Evolutionary conservation across 2,329 filamentous ascomycete genomes (phyloP).

Genomic region (Anisogramma anomala): DNA sequence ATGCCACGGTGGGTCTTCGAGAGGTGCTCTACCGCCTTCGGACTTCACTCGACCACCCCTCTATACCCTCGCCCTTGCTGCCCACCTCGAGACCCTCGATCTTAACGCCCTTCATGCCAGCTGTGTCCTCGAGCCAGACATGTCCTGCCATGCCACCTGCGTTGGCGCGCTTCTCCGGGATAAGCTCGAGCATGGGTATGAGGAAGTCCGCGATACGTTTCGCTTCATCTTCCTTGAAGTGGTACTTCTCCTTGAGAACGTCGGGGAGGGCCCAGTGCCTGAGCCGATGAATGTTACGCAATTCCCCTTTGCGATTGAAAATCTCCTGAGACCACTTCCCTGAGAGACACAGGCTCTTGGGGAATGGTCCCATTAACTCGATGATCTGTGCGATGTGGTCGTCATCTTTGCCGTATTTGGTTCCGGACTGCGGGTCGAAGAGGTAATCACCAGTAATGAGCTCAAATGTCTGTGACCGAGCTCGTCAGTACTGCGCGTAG

Average conservation of each 20-base stretch:
- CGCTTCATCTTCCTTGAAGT: conserved; percentile 74
- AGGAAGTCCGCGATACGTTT: conserved; percentile 72
- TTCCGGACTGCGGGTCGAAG: conserved; percentile 95
- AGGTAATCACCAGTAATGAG: conserved; percentile 97
- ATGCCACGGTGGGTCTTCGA: neutral
- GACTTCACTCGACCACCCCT: conserved; percentile 83
- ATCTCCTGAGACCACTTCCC: conserved; percentile 99
- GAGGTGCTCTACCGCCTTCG: conserved; percentile 54
- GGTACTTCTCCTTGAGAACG: conserved; percentile 91
- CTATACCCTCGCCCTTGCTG: conserved; percentile 79
- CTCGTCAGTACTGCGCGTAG: conserved; percentile 75
- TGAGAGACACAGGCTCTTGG: conserved; percentile 78
- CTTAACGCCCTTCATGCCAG: conserved; percentile 73
- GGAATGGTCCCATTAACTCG: conserved; percentile 86
- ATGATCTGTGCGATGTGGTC: conserved; percentile 99
- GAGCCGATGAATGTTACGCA: conserved; percentile 92
- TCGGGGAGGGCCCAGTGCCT: conserved; percentile 93
- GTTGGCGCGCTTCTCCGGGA: conserved; percentile 82
- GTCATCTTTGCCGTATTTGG: conserved; percentile 98
- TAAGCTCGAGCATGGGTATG: conserved; percentile 78
- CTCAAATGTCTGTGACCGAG: conserved; percentile 70
- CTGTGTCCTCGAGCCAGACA: conserved; percentile 69
- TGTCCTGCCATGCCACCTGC: conserved; percentile 91
- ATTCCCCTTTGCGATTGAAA: conserved; percentile 93
- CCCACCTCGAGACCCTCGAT: conserved; percentile 66